phyloP scores from a whole-genome alignment of 805 yeast genomes.

The Saccharomycopsis capsularis region DNA sequence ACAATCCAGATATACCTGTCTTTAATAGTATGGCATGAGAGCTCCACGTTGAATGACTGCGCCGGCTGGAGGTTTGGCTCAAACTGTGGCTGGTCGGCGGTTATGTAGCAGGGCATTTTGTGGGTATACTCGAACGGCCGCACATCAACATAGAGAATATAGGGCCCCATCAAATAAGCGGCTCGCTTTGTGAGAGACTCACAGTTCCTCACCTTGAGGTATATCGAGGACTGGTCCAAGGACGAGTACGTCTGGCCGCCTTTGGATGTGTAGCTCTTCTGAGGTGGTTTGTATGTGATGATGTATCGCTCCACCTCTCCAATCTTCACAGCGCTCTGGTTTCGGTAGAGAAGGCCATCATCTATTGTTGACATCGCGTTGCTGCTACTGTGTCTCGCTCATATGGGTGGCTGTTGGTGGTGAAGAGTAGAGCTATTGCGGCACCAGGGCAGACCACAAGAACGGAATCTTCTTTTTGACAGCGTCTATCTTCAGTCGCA shows the following conservation, averaged over 20 bases:
- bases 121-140: slow-evolving; percentile 48
- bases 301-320: slow-evolving; percentile 56
- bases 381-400: neutral
- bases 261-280: slow-evolving; percentile 32
- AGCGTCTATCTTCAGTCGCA: too few species aligned
- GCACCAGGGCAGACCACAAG: too few species aligned
- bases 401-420: neutral
- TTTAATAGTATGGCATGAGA: slow-evolving; percentile 59
- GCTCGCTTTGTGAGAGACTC: slow-evolving; percentile 61
- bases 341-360: slow-evolving; percentile 31
- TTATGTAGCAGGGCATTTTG: slow-evolving; percentile 45
- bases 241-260: slow-evolving; percentile 24
- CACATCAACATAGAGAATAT: slow-evolving; percentile 65
- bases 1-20: slow-evolving; percentile 57
- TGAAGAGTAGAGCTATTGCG: neutral
- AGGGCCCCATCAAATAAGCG: slow-evolving; percentile 72
- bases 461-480: too few species aligned
- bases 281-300: slow-evolving; percentile 28
- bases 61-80: slow-evolving; percentile 70
- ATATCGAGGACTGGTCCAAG: slow-evolving; percentile 28
- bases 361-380: neutral
- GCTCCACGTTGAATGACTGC: slow-evolving; percentile 51
- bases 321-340: slow-evolving; percentile 40
- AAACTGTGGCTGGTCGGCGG: slow-evolving; percentile 72
- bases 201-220: slow-evolving; percentile 54